Evolutionary conservation across 2,329 filamentous ascomycete genomes (phyloP).

Genomic region (Myriosclerotinia scirpicola): DNA sequence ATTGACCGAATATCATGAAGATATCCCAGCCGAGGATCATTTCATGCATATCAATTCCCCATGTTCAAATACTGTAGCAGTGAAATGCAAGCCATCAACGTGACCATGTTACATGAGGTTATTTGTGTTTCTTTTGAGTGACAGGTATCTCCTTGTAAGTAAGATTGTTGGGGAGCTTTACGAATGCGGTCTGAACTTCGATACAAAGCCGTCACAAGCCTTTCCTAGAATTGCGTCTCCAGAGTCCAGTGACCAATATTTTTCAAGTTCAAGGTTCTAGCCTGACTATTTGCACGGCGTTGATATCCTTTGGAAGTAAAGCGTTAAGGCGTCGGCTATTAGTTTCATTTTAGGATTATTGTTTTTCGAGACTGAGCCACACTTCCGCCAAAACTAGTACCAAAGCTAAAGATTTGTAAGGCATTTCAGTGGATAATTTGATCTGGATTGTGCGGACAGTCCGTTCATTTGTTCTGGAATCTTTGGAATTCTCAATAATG

Average conservation of each 20-base stretch:
- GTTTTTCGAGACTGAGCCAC: background rate
- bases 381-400: background rate
- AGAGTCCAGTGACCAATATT: background rate
- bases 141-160: background rate
- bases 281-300: background rate
- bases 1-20: constrained; percentile 3
- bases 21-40: constrained; percentile 17
- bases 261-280: constrained; percentile 1
- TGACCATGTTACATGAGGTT: background rate
- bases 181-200: background rate
- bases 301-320: background rate
- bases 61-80: background rate
- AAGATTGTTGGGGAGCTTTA: background rate
- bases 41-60: constrained; percentile 8
- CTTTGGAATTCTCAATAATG: background rate
- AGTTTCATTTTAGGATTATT: background rate
- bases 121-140: background rate
- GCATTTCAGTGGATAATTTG: too few relatives aligned
- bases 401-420: background rate
- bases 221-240: background rate
- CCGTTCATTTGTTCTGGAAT: constrained; percentile 11
- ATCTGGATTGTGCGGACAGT: constrained; percentile 1
- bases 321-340: constrained; percentile 13
- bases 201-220: background rate
- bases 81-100: constrained; percentile 8